These are phyloP conservation scores for Barnettozyma wickerhamii DNA, from an alignment of 805 yeast species.

Conservation along the genomic window DNA sequence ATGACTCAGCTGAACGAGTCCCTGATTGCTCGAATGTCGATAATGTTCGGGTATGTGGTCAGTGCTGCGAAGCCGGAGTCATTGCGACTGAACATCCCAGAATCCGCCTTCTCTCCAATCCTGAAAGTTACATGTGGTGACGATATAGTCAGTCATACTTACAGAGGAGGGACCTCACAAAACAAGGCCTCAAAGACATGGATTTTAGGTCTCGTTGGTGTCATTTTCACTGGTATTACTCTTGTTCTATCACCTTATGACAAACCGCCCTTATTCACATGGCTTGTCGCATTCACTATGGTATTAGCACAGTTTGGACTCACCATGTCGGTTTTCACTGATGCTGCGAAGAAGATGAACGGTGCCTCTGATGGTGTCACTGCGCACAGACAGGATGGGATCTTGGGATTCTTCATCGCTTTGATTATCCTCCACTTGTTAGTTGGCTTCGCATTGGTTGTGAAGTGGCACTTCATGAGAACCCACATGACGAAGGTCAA, in stretches of 20 bases:
- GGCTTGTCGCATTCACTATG: constrained; percentile 3
- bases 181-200: constrained; percentile 2
- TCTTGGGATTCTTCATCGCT: constrained; percentile 4
- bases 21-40: background rate
- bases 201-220: background rate
- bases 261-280: background rate
- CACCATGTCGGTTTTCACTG: background rate
- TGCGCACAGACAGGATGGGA: background rate
- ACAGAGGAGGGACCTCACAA: background rate
- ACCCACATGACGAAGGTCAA: too few relatives aligned
- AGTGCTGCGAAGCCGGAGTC: background rate
- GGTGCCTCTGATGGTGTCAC: background rate
- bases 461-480: too few relatives aligned
- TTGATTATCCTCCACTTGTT: background rate
- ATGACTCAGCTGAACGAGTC: too few relatives aligned
- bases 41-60: background rate
- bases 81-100: constrained; percentile 3
- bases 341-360: constrained; percentile 1
- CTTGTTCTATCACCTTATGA: background rate
- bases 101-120: background rate
- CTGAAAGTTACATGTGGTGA: background rate
- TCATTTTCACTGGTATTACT: background rate
- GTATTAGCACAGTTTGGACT: constrained; percentile 4
- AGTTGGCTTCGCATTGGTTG: background rate
- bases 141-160: background rate